Conservation (phyloP, 345 rosid species). For the Eucalyptus curtisii region DNA sequence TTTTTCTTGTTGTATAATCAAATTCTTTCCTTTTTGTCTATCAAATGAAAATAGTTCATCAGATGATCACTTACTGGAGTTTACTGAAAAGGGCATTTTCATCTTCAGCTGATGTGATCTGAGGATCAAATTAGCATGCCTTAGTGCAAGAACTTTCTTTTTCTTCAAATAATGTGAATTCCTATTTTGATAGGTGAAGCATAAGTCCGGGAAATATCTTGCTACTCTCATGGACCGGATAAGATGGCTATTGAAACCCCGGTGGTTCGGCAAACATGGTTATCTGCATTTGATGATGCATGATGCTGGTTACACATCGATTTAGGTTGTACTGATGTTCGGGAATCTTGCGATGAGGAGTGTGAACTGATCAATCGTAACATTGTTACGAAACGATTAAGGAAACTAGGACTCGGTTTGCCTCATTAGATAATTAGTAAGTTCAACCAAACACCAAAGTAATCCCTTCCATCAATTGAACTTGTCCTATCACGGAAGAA, state of each 20-base stretch:
- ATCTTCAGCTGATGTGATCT: neutral
- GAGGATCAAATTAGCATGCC: neutral
- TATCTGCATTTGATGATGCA: neutral
- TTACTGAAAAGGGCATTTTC: neutral
- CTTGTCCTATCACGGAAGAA: neutral
- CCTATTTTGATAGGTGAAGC: neutral
- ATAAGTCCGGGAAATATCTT: neutral
- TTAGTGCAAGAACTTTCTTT: neutral
- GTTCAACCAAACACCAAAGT: neutral
- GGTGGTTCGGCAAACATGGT: neutral
- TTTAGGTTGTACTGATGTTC: neutral
- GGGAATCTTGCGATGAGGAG: neutral
- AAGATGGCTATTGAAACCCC: neutral
- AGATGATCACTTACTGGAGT: neutral
- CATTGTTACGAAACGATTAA: neutral
- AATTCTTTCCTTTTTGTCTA: neutral
- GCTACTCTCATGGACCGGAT: neutral
- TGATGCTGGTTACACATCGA: neutral
- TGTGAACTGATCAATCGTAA: neutral
- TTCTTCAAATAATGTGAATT: neutral
- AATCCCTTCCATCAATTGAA: no score
- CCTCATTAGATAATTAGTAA: neutral
- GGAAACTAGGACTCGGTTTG: accelerated
- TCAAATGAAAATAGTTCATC: neutral
- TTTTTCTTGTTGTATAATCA: neutral